These are phyloP conservation scores for Geranium rotundifolium DNA, from an alignment of 345 rosid species.

Conservation along the genomic window DNA sequence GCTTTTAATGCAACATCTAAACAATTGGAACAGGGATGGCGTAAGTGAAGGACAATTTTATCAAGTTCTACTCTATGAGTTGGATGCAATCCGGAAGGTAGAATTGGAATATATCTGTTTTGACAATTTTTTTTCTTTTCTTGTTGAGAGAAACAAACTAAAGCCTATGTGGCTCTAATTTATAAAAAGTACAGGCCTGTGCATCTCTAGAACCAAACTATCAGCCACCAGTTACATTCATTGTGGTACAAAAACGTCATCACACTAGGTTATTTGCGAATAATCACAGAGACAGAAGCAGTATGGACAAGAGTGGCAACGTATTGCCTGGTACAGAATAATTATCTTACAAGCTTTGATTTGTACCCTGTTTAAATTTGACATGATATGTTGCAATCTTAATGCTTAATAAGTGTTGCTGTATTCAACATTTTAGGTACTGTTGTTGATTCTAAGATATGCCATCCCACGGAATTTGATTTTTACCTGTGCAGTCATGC, in stretches of 20 bases:
- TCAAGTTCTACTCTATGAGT: constrained; percentile 85
- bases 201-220: constrained; percentile 92
- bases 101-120: constrained; percentile 1
- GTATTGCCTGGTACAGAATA: constrained; percentile 62
- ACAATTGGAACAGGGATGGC: constrained; percentile 56
- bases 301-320: constrained; percentile 89
- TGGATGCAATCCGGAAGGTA: constrained; percentile 97
- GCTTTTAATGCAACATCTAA: background rate
- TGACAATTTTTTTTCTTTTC: background rate
- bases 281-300: constrained; percentile 52
- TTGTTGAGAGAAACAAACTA: background rate
- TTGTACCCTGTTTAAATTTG: background rate
- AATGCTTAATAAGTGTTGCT: background rate
- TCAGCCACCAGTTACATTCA: constrained; percentile 98
- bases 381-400: background rate
- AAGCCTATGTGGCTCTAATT: background rate
- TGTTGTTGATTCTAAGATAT: constrained; percentile 93
- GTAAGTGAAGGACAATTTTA: constrained; percentile 98
- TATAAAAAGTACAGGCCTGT: constrained; percentile 49
- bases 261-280: constrained; percentile 95
- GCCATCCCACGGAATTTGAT: constrained; percentile 97
- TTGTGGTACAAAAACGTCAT: constrained; percentile 98
- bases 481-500: constrained; percentile 98
- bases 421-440: constrained; percentile 40
- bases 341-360: background rate